Conservation (phyloP, 768 basidiomycete genomes). For the Kondoa malvinella region DNA sequence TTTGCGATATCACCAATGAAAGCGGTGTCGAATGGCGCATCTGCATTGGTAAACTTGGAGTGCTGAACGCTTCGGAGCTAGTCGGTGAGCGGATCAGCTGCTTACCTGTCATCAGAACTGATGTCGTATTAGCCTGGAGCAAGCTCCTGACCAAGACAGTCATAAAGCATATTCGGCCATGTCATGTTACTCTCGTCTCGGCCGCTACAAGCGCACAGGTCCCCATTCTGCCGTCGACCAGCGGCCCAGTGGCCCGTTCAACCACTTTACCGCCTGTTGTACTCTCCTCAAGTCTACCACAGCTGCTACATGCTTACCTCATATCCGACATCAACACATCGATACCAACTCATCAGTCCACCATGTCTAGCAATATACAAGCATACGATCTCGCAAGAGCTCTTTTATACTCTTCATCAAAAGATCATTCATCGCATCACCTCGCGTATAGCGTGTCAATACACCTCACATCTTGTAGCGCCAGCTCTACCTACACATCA, state of each 20-base stretch:
- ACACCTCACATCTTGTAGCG: background rate
- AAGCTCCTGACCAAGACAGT: background rate
- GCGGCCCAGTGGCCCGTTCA: background rate
- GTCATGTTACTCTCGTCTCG: constrained; percentile 4
- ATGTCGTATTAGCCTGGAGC: constrained; percentile 9
- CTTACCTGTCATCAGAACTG: background rate
- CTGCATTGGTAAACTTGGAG: constrained; percentile 51
- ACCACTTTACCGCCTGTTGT: background rate
- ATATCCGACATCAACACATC: too few relatives aligned
- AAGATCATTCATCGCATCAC: background rate
- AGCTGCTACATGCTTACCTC: background rate
- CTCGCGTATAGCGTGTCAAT: background rate
- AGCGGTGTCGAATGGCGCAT: constrained; percentile 67
- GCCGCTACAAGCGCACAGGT: background rate
- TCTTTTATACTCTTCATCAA: background rate
- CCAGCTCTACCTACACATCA: background rate
- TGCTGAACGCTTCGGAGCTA: constrained; percentile 45
- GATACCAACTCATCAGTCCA: too few relatives aligned
- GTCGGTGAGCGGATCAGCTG: constrained; percentile 38
- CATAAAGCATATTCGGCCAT: background rate
- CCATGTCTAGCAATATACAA: too few relatives aligned
- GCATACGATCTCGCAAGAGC: too few relatives aligned
- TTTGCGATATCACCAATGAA: constrained; percentile 43
- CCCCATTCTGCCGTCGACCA: background rate
- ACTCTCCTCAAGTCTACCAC: background rate